Evolutionary conservation across 2,329 filamentous ascomycete genomes (phyloP).

Genomic region (Phyllosticta capitalensis): DNA sequence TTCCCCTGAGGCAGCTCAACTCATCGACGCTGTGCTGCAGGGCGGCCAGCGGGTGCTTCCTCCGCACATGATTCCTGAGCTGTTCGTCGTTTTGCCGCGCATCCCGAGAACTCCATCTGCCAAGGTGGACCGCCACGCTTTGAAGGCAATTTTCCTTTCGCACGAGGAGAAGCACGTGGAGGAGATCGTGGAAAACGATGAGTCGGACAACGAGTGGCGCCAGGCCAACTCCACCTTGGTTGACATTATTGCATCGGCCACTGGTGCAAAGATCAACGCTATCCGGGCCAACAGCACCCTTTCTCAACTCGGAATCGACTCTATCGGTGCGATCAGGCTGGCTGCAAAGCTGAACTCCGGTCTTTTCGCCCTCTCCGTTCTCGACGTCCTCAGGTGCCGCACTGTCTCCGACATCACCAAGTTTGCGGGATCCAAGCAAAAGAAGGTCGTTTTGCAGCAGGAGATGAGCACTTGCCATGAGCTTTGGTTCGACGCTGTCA

Average conservation of each 20-base stretch:
- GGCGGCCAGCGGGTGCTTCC: slow-evolving; percentile 6
- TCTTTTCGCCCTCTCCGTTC: slow-evolving; percentile 20
- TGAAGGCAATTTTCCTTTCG: slow-evolving; percentile 14
- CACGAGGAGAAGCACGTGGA: slow-evolving; percentile 1
- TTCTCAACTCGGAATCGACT: slow-evolving; percentile 60
- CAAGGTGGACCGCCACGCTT: slow-evolving; percentile 17
- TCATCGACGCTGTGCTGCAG: neutral
- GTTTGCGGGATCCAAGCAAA: slow-evolving; percentile 2
- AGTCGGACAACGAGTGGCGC: slow-evolving; percentile 31
- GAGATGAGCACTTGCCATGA: neutral
- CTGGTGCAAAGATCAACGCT: slow-evolving; percentile 37
- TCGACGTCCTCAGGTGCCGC: slow-evolving; percentile 22
- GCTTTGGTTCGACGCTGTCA: neutral
- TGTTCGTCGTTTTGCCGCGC: slow-evolving; percentile 6
- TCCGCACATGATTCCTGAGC: slow-evolving; percentile 12
- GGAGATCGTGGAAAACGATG: neutral
- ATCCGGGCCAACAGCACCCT: slow-evolving; percentile 63
- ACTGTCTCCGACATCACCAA: slow-evolving; percentile 19
- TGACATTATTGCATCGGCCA: slow-evolving; percentile 46
- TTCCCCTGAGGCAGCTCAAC: slow-evolving; percentile 7
- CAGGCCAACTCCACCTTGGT: slow-evolving; percentile 43
- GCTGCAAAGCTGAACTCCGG: slow-evolving; percentile 38
- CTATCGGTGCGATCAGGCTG: slow-evolving; percentile 68
- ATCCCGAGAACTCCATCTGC: slow-evolving; percentile 15
- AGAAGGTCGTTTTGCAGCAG: neutral